Percentiles rank a stretch among this genome's conserved stretches.
Conservation (phyloP, 1,284 basidiomycete species). For the Irpex rosettiformis region DNA sequence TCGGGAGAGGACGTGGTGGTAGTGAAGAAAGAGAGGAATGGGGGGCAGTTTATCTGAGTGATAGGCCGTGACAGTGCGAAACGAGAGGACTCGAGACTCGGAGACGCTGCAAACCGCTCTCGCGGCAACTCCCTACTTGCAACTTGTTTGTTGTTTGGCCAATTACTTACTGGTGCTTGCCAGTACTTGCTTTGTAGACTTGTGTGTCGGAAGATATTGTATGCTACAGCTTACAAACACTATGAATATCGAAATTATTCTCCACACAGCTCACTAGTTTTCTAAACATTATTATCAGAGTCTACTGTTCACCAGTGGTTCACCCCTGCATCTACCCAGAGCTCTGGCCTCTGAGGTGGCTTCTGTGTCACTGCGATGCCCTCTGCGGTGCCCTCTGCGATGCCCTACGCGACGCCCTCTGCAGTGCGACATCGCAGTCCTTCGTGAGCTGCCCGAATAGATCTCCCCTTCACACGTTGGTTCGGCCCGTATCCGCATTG, state of each 20-base stretch:
- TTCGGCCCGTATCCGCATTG: neutral
- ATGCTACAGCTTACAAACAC: neutral
- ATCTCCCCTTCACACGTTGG: neutral
- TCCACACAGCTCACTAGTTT: neutral
- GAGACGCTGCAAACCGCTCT: constrained; percentile 29
- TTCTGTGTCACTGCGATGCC: too few species aligned
- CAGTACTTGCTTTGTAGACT: too few species aligned
- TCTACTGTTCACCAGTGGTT: too few species aligned
- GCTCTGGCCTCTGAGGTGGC: too few species aligned
- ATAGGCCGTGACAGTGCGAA: constrained; percentile 28
- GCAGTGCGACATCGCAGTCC: neutral
- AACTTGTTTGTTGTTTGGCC: constrained; percentile 33
- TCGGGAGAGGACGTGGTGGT: constrained; percentile 39
- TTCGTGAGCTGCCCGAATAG: neutral
- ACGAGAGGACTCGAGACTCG: constrained; percentile 28
- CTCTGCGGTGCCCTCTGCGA: too few species aligned
- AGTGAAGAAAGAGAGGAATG: constrained; percentile 38
- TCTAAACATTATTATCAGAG: neutral
- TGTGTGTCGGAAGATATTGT: too few species aligned
- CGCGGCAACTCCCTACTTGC: constrained; percentile 18
- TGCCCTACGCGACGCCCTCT: too few species aligned
- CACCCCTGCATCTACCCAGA: too few species aligned
- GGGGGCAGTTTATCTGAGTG: constrained; percentile 30
- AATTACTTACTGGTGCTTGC: too few species aligned
- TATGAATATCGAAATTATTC: neutral